phyloP scores from a whole-genome alignment of 352 stramenopile species.

The Sclerospora graminicola region DNA sequence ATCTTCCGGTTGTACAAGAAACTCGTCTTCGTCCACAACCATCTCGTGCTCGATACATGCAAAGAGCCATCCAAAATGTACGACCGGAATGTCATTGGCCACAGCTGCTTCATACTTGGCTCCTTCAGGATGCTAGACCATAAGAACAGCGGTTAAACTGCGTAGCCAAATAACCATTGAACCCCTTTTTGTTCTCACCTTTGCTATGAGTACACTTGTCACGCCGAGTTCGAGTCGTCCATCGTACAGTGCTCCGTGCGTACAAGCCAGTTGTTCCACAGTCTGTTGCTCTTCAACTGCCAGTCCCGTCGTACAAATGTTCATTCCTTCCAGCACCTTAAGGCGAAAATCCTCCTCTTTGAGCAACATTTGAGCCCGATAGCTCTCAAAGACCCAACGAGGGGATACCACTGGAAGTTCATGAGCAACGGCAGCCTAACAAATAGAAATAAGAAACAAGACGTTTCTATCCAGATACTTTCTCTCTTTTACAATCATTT shows the following conservation, averaged over 20 bases:
- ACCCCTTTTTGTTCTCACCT: constrained; percentile 12
- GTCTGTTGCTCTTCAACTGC: constrained; percentile 36
- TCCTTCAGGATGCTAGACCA: constrained; percentile 24
- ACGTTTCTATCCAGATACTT: too few species aligned
- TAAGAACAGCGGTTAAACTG: too few species aligned
- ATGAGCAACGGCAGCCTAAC: constrained; percentile 32
- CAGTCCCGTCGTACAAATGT: constrained; percentile 57
- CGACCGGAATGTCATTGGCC: constrained; percentile 46
- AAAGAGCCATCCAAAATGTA: constrained; percentile 61
- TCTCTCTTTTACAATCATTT: too few species aligned
- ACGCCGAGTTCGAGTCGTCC: constrained; percentile 42
- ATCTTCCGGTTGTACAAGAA: constrained; percentile 24
- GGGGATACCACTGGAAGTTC: constrained; percentile 33
- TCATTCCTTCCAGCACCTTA: constrained; percentile 42
- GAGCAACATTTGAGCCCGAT: constrained; percentile 31
- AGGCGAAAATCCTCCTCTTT: constrained; percentile 28
- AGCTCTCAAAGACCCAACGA: constrained; percentile 66
- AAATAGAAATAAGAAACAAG: neutral
- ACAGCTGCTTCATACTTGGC: constrained; percentile 58
- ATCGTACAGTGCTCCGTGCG: constrained; percentile 47
- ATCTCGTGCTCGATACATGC: constrained; percentile 43
- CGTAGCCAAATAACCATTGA: too few species aligned
- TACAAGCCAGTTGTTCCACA: constrained; percentile 32
- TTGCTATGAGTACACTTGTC: constrained; percentile 53
- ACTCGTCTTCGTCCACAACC: constrained; percentile 40